Evolutionary conservation across 352 stramenopile genomes (phyloP), one percentile per base, ranked within the genome.

Genomic region (Pythium rishiriense): DNA sequence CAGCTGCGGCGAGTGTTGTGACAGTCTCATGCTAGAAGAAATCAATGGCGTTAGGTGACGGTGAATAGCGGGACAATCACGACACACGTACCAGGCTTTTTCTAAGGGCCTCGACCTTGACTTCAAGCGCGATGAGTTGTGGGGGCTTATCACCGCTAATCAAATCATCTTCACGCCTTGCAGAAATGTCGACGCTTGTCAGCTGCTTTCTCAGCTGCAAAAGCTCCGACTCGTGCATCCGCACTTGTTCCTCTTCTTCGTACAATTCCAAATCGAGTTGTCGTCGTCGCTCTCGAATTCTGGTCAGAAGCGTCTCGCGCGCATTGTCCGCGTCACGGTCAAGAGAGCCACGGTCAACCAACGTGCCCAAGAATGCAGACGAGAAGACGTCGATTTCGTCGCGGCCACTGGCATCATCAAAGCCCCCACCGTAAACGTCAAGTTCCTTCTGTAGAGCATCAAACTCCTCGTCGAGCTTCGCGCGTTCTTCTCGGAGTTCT

Each of bases 101-200:
- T 12, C 72, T 75, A 19, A 92, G 54, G 3, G 82, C 69, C 6
- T 75, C 78, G 37, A 91, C 88, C 50, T 86, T 87, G 56, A 86
- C 88, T 61, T 94, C 85, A 43, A 91, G 58, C 51, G 88, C 90
- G 49, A 94, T 88, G 43, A 90, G 72, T 58, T 92, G 83, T 19
- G 85, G 85, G 4, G 83, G 80, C 57, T 85, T 86, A 45, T 90
- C 81, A 12, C 85, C 85, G 48, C 83, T 92, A 66, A 94, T 89
- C 50, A 94, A 78, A 25, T 86, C 83, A 62, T 92, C 80, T 50
- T 93, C 83, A 26, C 83, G 78, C 63, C 82, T 88, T 6, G 83
- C 86, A 0, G 81, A 79, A 28, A 79, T 77, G 42, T 83, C 70
- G 15, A 79, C 82, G 35, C 74, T 78, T n/a, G 78, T 68, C 76